A percentile compares a stretch with the other conserved stretches of the same genome.
These are phyloP conservation scores for Backusella tuberculispora DNA, from an alignment of 192 early-diverging fungal species.

Conservation along the genomic window DNA sequence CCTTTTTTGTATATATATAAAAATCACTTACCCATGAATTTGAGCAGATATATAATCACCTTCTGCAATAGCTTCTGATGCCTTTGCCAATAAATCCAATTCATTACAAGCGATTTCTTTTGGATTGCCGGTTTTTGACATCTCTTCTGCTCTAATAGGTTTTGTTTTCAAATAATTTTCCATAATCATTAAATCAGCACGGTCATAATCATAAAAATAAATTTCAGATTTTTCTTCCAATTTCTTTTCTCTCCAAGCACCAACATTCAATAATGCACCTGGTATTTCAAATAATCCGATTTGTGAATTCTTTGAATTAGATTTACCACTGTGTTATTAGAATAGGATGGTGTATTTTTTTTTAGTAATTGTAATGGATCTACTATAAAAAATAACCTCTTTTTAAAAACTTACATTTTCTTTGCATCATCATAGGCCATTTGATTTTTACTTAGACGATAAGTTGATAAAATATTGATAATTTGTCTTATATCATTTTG, in stretches of 20 bases:
- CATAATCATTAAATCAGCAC: conserved; percentile 93
- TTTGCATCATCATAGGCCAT: conserved; percentile 88
- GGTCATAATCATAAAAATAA: conserved; percentile 89
- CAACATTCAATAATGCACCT: conserved; percentile 59
- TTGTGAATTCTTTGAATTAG: conserved; percentile 37
- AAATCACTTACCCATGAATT: conserved; percentile 60
- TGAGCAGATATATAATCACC: conserved; percentile 79
- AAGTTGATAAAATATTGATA: conserved; percentile 93
- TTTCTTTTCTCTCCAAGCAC: conserved; percentile 42
- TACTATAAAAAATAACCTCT: too few relatives aligned
- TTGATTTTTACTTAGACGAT: conserved; percentile 62
- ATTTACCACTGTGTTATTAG: conserved; percentile 30
- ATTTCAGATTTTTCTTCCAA: conserved; percentile 83
- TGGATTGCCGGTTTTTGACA: neutral
- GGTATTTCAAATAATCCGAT: conserved; percentile 80
- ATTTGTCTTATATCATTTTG: conserved; percentile 96
- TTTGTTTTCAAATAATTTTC: conserved; percentile 44
- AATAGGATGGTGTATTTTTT: too few relatives aligned
- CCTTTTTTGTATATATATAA: conserved; percentile 15
- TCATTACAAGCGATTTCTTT: conserved; percentile 39
- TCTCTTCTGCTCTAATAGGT: conserved; percentile 19
- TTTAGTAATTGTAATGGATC: too few relatives aligned
- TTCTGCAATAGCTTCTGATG: conserved; percentile 86
- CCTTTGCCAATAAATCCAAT: conserved; percentile 72
- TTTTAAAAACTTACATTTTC: conserved; percentile 58